Evolutionary conservation across 2,329 filamentous ascomycete genomes (phyloP), one percentile per base, ranked within the genome.

Genomic region (Claviceps pazoutovae): DNA sequence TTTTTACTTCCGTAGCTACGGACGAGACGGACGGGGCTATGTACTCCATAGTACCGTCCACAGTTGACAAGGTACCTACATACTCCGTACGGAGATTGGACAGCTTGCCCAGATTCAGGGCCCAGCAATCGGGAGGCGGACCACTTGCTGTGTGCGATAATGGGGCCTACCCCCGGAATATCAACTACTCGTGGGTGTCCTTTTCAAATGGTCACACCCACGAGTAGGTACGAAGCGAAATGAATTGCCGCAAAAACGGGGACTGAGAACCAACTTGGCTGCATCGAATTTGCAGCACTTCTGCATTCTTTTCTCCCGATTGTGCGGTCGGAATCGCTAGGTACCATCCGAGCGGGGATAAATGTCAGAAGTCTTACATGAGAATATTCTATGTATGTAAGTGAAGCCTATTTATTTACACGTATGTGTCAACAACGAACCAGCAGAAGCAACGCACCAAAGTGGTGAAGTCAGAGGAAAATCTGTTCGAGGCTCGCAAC

Each of bases 161-260:
- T 58, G 58, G 56, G 54, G 52, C 54, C 23, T n/a, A 56, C 55
- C 60, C 54, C 59, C 56, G 55, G 61, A 61, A 58, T 59, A 59
- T 53, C 57, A 56, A 54, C 9, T 26, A 19, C 19, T 19, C 19
- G 19, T 19, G 19, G 19, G 19, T 19, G 19, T 19, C 19, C 19
- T 19, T 19, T 19, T 19, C 19, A 19, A 19, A 19, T 1, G 19
- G 19, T 3, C 2, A 19, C 19, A 19, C 19, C 19, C 19, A 19
- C 19, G 19, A 19, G 19, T 19, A 26, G 5, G 23, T 30, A 17
- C 59, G 58, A 62, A 66, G 61, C 61, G 62, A 65, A 53, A 66
- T 64, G 59, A 61, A 55, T 58, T 56, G 54, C 55, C 54, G 56
- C 34, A 50, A 49, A 26, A 51, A 36, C 37, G 49, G 23, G 46